A percentile compares a stretch with the other conserved stretches of the same genome.
phyloP scores from a whole-genome alignment of 2,329 filamentous ascomycete genomes.

The Exophiala viscosa region DNA sequence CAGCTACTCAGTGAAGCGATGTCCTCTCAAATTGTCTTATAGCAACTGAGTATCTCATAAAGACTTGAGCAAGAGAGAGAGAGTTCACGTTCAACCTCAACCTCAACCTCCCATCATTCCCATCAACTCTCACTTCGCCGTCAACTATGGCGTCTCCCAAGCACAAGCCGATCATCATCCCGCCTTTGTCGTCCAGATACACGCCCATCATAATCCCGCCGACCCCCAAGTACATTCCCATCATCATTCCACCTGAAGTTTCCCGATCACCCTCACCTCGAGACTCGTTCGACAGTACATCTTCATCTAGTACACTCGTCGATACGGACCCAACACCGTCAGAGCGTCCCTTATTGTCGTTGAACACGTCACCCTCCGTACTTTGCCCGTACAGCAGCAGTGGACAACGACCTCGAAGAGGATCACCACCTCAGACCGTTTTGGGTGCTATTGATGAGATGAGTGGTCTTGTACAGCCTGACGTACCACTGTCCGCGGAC shows the following conservation, averaged over 20 bases:
- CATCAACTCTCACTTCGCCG: no score
- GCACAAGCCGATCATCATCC: background rate
- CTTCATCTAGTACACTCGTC: slow-evolving; percentile 17
- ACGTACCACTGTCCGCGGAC: slow-evolving; percentile 8
- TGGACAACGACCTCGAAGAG: slow-evolving; percentile 2
- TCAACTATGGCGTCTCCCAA: background rate
- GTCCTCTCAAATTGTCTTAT: no score
- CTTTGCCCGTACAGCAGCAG: slow-evolving; percentile 13
- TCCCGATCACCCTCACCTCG: slow-evolving; percentile 15
- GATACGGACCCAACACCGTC: slow-evolving; percentile 7
- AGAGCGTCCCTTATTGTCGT: slow-evolving; percentile 1
- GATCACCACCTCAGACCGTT: slow-evolving; percentile 16
- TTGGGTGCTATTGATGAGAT: slow-evolving; percentile 23
- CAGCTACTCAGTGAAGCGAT: no score
- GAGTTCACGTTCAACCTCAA: no score
- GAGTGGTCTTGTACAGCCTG: slow-evolving; percentile 16
- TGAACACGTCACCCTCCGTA: background rate
- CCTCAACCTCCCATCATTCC: no score
- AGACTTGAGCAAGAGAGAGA: no score
- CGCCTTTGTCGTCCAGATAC: background rate
- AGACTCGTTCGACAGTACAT: slow-evolving; percentile 12
- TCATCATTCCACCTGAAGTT: slow-evolving; percentile 1
- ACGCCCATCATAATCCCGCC: slow-evolving; percentile 12
- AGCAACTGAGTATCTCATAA: no score
- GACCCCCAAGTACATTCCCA: background rate